phyloP scores from a whole-genome alignment of 1,284 basidiomycete species.

The Rhodofomes roseus region DNA sequence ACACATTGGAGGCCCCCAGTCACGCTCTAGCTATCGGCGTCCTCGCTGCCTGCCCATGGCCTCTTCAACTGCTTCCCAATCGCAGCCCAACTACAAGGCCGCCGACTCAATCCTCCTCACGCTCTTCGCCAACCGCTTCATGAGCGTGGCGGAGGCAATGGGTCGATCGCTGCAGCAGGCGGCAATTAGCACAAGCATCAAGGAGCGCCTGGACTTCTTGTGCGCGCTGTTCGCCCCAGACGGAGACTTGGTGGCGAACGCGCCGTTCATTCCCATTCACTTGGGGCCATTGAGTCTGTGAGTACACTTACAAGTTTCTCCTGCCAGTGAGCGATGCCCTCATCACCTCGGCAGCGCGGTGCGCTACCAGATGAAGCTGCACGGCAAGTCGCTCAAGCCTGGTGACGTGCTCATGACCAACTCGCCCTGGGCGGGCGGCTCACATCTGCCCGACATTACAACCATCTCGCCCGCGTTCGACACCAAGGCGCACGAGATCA shows the following conservation, averaged over 20 bases:
- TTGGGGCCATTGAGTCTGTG: constrained; percentile 84
- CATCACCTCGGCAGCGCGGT: constrained; percentile 62
- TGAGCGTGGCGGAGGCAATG: constrained; percentile 93
- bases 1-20: too few relatives aligned
- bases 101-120: constrained; percentile 88
- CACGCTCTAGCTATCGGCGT: too few relatives aligned
- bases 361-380: constrained; percentile 82
- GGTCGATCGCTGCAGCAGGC: constrained; percentile 87
- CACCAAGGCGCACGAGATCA: constrained; percentile 61
- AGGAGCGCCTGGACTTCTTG: constrained; percentile 86
- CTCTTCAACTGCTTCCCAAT: too few relatives aligned
- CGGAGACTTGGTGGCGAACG: constrained; percentile 89
- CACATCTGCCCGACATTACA: constrained; percentile 86
- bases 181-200: constrained; percentile 88
- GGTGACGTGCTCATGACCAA: constrained; percentile 93
- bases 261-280: constrained; percentile 82
- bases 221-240: constrained; percentile 90
- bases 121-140: constrained; percentile 89
- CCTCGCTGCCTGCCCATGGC: too few relatives aligned
- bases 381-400: constrained; percentile 65
- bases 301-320: too few relatives aligned
- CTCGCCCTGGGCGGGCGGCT: constrained; percentile 85
- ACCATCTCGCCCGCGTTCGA: constrained; percentile 89
- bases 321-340: too few relatives aligned
- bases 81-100: constrained; percentile 22